A percentile compares a stretch with the other conserved stretches of the same genome.
Evolutionary conservation across 2,329 filamentous ascomycete species (phyloP).

Genomic region (Thelonectria olida): DNA sequence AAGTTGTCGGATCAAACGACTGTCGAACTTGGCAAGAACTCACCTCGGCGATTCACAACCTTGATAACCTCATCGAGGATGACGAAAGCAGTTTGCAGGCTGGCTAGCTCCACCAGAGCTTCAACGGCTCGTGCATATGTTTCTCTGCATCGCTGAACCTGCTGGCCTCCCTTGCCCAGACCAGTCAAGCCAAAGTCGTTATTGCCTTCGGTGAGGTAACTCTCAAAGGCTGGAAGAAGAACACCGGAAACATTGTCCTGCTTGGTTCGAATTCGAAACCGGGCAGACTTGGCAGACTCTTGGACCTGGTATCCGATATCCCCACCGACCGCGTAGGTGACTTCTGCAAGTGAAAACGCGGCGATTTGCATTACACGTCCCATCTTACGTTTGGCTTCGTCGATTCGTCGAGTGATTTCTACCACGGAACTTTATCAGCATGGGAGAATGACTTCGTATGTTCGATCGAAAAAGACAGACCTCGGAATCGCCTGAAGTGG

Average conservation of each 20-base stretch:
- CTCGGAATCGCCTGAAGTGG: conserved; percentile 83
- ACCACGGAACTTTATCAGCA: conserved; percentile 29
- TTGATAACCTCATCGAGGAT: conserved; percentile 99
- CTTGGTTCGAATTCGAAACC: conserved; percentile 92
- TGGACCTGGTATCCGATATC: conserved; percentile 98
- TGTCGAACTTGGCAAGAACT: conserved; percentile 18
- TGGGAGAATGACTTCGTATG: conserved; percentile 14
- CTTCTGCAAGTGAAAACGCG: conserved; percentile 95
- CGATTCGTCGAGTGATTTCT: conserved; percentile 97
- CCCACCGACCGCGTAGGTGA: conserved; percentile 95
- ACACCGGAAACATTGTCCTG: conserved; percentile 99
- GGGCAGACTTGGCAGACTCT: conserved; percentile 91
- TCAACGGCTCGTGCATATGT: conserved; percentile 97
- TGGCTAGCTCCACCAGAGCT: conserved; percentile 92
- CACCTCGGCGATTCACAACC: conserved; percentile 94
- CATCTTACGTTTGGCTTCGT: conserved; percentile 99
- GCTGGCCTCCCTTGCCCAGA: conserved; percentile 94
- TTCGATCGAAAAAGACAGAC: conserved; percentile 52
- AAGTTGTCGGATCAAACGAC: background rate
- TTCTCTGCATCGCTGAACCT: conserved; percentile 93
- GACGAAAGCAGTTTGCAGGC: conserved; percentile 95
- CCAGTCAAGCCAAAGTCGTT: conserved; percentile 97
- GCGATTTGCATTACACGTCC: conserved; percentile 99
- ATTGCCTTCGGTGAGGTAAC: conserved; percentile 85
- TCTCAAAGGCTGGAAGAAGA: conserved; percentile 91